Evolutionary conservation across 2,329 filamentous ascomycete species (phyloP).

Genomic region (Pestalotiopsis sp.): DNA sequence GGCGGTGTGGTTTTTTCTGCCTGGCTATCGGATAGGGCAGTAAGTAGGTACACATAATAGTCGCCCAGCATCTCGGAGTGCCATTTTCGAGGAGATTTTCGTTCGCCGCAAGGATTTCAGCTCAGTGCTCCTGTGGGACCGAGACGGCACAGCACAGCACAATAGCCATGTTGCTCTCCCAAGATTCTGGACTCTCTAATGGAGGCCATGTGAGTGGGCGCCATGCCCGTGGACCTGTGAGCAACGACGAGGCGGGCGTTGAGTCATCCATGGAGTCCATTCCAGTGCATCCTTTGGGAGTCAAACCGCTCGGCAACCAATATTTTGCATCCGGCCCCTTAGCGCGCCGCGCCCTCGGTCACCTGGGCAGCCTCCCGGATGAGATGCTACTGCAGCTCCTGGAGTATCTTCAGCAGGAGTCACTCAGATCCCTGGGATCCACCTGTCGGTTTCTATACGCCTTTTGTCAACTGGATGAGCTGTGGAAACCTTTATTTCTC

Average conservation of each 20-base stretch:
- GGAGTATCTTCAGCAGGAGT: constrained; percentile 69
- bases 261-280: constrained; percentile 50
- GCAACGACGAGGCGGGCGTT: not conserved
- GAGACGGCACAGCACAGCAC: not conserved
- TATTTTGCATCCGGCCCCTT: constrained; percentile 67
- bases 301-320: constrained; percentile 88
- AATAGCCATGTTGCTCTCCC: constrained; percentile 17
- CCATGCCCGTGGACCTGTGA: not conserved
- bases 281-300: constrained; percentile 76
- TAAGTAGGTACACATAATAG: not conserved
- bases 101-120: not conserved
- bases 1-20: not conserved
- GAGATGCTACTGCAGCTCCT: constrained; percentile 77
- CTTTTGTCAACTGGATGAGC: constrained; percentile 79
- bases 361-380: constrained; percentile 73
- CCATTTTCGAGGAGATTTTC: not conserved
- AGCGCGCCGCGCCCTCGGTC: constrained; percentile 68
- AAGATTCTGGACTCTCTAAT: constrained; percentile 12
- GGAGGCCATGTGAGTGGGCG: constrained; percentile 5
- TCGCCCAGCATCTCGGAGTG: not conserved
- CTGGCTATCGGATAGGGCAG: not conserved
- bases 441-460: constrained; percentile 88
- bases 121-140: not conserved
- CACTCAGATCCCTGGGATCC: constrained; percentile 68
- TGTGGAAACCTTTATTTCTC: constrained; percentile 87